These are phyloP conservation scores for Termitomyces sp. DNA, from an alignment of 1,284 basidiomycete genomes.

Conservation along the genomic window DNA sequence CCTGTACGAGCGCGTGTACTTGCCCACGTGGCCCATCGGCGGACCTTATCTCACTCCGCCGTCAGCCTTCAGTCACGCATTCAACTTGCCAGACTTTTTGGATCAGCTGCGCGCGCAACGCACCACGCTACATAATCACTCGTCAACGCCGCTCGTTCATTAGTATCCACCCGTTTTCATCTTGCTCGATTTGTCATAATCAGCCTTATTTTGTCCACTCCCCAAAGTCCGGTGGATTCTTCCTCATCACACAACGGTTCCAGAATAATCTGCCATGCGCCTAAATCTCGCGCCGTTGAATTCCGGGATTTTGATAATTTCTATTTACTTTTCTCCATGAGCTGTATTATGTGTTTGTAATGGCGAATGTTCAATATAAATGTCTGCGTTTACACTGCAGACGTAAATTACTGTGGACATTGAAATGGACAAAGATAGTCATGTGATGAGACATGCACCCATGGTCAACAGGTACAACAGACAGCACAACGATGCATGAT, in stretches of 20 bases:
- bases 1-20: neutral
- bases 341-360: neutral
- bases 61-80: neutral
- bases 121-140: conserved; percentile 1
- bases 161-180: neutral
- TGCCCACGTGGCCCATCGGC: neutral
- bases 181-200: conserved; percentile 19
- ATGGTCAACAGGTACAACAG: neutral
- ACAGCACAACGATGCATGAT: neutral
- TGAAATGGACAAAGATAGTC: neutral
- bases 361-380: neutral
- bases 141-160: conserved; percentile 1
- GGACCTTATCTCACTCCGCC: too few species aligned
- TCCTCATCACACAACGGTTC: neutral
- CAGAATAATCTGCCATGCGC: neutral
- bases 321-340: neutral
- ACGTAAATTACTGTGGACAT: too few species aligned
- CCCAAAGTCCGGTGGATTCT: neutral
- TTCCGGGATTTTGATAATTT: neutral
- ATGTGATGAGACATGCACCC: neutral
- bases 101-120: neutral
- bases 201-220: conserved; percentile 2
- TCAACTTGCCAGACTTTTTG: neutral
- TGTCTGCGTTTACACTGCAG: neutral
- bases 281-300: neutral